Percentiles rank a stretch among this genome's conserved stretches.
Conservation (phyloP, 495 filamentous ascomycete species). For the Neurospora sp. region DNA sequence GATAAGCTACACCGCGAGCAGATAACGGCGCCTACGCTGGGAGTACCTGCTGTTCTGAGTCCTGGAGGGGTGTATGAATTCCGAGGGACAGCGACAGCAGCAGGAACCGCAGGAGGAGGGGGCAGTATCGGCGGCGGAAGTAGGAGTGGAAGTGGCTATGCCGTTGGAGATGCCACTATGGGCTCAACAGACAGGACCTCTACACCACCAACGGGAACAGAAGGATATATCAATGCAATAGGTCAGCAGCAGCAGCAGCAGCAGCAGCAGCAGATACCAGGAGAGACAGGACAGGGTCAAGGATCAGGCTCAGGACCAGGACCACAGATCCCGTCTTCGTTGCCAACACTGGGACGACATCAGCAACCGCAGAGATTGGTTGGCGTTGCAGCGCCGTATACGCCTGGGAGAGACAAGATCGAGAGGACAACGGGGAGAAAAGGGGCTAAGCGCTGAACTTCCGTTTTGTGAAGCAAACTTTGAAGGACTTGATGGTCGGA, state of each 20-base stretch:
- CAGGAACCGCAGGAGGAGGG: neutral
- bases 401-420: conserved; percentile 56
- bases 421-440: conserved; percentile 39
- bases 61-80: conserved; percentile 33
- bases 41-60: conserved; percentile 35
- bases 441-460: conserved; percentile 14
- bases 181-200: neutral
- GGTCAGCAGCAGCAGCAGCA: neutral
- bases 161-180: neutral
- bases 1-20: conserved; percentile 80
- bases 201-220: neutral
- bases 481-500: conserved; percentile 1
- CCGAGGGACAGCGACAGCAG: conserved; percentile 17
- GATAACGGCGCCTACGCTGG: conserved; percentile 48
- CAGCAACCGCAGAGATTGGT: conserved; percentile 18
- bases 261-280: neutral
- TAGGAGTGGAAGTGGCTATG: neutral
- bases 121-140: neutral
- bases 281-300: neutral
- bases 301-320: neutral
- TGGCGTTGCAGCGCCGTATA: conserved; percentile 66
- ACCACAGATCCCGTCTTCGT: neutral
- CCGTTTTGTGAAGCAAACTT: neutral
- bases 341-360: neutral
- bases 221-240: neutral